Percentiles rank a stretch among this genome's conserved stretches.
Conservation (phyloP, 768 basidiomycete genomes). For the Suillus weaverae region DNA sequence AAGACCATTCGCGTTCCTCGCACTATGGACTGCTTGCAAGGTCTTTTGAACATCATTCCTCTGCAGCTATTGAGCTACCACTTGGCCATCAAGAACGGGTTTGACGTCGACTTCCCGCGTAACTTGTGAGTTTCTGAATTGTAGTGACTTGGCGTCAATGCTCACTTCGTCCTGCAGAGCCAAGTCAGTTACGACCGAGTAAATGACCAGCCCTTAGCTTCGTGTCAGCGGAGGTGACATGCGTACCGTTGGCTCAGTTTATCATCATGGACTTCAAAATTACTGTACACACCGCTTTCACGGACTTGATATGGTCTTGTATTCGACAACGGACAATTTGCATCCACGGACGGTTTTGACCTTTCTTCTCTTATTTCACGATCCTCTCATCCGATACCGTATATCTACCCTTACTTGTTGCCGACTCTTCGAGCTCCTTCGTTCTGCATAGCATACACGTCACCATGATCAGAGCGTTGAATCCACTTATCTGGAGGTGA, state of each 20-base stretch:
- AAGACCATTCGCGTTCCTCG: conserved; percentile 93
- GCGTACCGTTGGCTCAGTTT: background rate
- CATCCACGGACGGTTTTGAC: conserved; percentile 21
- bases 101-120: conserved; percentile 97
- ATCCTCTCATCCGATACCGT: background rate
- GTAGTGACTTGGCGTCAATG: conserved; percentile 5
- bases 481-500: background rate
- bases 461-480: background rate
- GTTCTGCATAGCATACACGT: conserved; percentile 1
- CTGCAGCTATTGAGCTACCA: conserved; percentile 96
- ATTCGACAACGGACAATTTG: conserved; percentile 31
- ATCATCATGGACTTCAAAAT: conserved; percentile 16
- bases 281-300: conserved; percentile 18
- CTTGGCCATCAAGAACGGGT: conserved; percentile 91
- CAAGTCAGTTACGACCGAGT: conserved; percentile 77
- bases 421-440: background rate
- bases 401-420: background rate
- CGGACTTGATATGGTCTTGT: conserved; percentile 22
- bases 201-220: conserved; percentile 23
- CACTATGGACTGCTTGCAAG: conserved; percentile 94
- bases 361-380: conserved; percentile 6
- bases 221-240: conserved; percentile 3
- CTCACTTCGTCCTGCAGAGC: conserved; percentile 45
- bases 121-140: conserved; percentile 67
- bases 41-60: conserved; percentile 94